Evolutionary conservation across 2,329 filamentous ascomycete genomes (phyloP).

Genomic region (Raffaelea ambrosiae): DNA sequence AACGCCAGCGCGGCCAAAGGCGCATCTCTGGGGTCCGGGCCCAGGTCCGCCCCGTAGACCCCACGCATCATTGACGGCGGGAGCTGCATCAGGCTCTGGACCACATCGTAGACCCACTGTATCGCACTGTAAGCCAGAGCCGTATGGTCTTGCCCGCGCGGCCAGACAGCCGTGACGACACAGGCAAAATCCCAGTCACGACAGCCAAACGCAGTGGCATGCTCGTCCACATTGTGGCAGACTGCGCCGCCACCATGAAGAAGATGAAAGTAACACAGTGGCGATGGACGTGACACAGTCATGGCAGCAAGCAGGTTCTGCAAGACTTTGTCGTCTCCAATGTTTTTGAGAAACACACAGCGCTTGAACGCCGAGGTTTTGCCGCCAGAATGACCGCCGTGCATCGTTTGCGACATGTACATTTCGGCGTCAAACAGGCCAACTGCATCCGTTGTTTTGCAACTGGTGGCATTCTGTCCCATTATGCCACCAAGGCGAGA

Average conservation of each 20-base stretch:
- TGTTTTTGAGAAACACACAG: conserved; percentile 48
- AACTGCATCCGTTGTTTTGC: conserved; percentile 32
- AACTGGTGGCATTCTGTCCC: neutral
- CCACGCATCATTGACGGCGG: conserved; percentile 28
- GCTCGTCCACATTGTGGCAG: conserved; percentile 25
- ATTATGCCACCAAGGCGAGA: neutral
- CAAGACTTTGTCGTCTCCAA: conserved; percentile 26
- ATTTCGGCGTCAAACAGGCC: conserved; percentile 50
- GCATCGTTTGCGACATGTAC: conserved; percentile 49
- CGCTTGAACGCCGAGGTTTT: conserved; percentile 59
- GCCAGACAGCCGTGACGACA: conserved; percentile 55
- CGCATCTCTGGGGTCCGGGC: conserved; percentile 50
- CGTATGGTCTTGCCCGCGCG: conserved; percentile 40
- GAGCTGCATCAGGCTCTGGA: conserved; percentile 34
- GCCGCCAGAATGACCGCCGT: conserved; percentile 46
- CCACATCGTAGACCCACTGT: conserved; percentile 49
- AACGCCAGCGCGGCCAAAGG: conserved; percentile 45
- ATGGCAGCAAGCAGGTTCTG: conserved; percentile 35
- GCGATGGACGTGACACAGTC: conserved; percentile 33
- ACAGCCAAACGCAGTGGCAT: conserved; percentile 51
- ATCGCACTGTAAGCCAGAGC: conserved; percentile 27
- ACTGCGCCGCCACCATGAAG: conserved; percentile 50
- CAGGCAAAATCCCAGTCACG: conserved; percentile 58
- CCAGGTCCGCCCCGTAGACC: conserved; percentile 53
- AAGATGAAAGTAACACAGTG: conserved; percentile 53